phyloP scores from a whole-genome alignment of 2,329 filamentous ascomycete genomes.

The Diaporthe eres region DNA sequence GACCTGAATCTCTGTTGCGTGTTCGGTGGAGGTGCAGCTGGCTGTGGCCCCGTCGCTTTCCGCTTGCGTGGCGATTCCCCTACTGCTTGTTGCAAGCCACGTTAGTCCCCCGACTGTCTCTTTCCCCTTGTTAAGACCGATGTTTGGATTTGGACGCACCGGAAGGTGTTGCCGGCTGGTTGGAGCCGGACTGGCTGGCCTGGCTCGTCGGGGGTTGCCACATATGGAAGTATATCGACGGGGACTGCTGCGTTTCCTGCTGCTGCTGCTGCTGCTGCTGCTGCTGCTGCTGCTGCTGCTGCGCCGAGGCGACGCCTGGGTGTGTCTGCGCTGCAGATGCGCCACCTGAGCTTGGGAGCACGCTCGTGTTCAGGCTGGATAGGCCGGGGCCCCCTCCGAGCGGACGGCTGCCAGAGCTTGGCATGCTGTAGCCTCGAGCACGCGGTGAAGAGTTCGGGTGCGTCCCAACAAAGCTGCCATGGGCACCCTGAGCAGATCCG shows the following conservation, averaged over 20 bases:
- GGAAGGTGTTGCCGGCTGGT: conserved; percentile 81
- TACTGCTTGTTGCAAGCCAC: conserved; percentile 67
- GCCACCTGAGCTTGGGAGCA: conserved; percentile 56
- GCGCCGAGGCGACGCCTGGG: conserved; percentile 64
- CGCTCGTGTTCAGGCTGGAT: conserved; percentile 61
- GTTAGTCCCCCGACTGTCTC: conserved; percentile 57
- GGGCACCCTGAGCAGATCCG: conserved; percentile 56
- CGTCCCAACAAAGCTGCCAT: conserved; percentile 55
- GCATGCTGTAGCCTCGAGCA: conserved; percentile 64
- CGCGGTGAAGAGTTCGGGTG: conserved; percentile 67
- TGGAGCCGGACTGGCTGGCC: conserved; percentile 66
- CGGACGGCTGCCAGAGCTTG: conserved; percentile 54
- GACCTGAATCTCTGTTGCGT: conserved; percentile 63
- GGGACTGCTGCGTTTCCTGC: conserved; percentile 75
- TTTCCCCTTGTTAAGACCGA: conserved; percentile 53
- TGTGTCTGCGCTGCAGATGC: conserved; percentile 62
- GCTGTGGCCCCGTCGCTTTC: conserved; percentile 75
- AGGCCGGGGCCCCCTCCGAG: conserved; percentile 55
- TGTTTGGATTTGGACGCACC: conserved; percentile 75
- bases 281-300: conserved; percentile 73
- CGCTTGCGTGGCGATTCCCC: conserved; percentile 87
- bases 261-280: conserved; percentile 47
- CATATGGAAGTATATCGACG: conserved; percentile 90
- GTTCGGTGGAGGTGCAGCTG: conserved; percentile 61
- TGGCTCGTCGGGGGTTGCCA: conserved; percentile 87